These are phyloP conservation scores for Pseudocercospora crystallina DNA, from an alignment of 2,329 filamentous ascomycete species.

Conservation along the genomic window DNA sequence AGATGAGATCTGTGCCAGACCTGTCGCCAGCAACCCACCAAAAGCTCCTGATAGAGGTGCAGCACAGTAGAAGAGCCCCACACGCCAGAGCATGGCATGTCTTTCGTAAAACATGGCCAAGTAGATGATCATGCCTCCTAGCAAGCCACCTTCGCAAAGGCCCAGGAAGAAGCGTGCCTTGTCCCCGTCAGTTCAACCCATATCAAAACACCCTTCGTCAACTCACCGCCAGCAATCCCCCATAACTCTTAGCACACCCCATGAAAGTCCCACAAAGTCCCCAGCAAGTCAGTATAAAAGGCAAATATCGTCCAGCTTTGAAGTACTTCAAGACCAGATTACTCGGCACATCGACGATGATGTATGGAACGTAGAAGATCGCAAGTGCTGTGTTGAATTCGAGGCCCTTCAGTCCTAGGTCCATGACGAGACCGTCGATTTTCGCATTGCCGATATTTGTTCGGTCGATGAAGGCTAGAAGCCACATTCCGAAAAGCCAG, in stretches of 20 bases:
- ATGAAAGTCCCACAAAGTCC: conserved; percentile 41
- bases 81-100: conserved; percentile 41
- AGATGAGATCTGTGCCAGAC: conserved; percentile 40
- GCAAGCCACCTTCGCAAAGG: conserved; percentile 41
- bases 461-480: conserved; percentile 48
- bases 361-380: conserved; percentile 47
- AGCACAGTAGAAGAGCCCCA: conserved; percentile 36
- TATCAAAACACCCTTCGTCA: conserved; percentile 20
- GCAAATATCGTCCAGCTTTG: conserved; percentile 42
- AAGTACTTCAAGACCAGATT: conserved; percentile 44
- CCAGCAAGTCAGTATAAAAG: conserved; percentile 39
- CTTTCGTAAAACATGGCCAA: conserved; percentile 44
- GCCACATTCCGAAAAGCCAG: conserved; percentile 47
- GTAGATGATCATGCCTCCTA: conserved; percentile 42
- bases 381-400: conserved; percentile 32
- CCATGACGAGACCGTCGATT: conserved; percentile 40
- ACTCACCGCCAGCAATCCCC: conserved; percentile 39
- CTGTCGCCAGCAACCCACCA: conserved; percentile 43
- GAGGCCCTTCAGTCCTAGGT: conserved; percentile 36
- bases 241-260: conserved; percentile 43
- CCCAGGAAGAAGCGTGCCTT: conserved; percentile 35
- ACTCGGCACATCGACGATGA: conserved; percentile 42
- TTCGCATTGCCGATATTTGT: conserved; percentile 41
- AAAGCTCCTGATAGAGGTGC: conserved; percentile 41
- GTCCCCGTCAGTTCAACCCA: not conserved